Evolutionary conservation across 2,329 filamentous ascomycete species (phyloP), one percentile per base, ranked within the genome.

Genomic region (Xylariaceae sp.): DNA sequence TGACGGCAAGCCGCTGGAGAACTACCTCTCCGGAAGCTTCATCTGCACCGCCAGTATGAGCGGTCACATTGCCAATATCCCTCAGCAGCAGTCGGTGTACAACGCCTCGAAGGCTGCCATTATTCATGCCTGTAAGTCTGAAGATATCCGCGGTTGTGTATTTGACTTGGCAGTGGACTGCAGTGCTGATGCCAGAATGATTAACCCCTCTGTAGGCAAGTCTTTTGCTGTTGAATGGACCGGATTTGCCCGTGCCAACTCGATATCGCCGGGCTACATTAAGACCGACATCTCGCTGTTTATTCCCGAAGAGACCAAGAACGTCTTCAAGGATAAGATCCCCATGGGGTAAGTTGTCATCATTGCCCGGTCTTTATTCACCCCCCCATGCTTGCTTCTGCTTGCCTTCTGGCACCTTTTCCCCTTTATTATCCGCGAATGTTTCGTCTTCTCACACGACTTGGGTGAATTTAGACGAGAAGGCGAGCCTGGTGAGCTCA

Each of bases 11-110:
- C 79, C 80, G 68, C 76, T 89, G 23, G 78, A 83, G 54, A 78
- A 80, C 64, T 89, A 82, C 70, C 78, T 76, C 1, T 77, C 81
- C 30, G 88, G 89, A 18, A 88, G 85, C 71, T 90, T 93, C 73
- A 85, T 93, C 66, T 87, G 87, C 30, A 93, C 90, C 5, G 87
- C 89, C 0, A 88, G 85, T 59, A 92, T 93, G 83, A 88, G 84
- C 66, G 89, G 86, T 3, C 88, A 88, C 70, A 87, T 92, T 67
- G 88, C 86, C 71, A 92, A 92, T 71, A 81, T 90, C 59, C 89
- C 89, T 4, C 88, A 92, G 75, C 71, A 86, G 66, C 89, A 92
- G 75, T 80, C 86, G 4, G 83, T 86, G 7, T 91, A 91, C 72
- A 91, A 90, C 71, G 85, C 84, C 15, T 85, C 85, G 64, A 91